phyloP scores from a whole-genome alignment of 2,329 filamentous ascomycete genomes.

The Knufia petricola region DNA sequence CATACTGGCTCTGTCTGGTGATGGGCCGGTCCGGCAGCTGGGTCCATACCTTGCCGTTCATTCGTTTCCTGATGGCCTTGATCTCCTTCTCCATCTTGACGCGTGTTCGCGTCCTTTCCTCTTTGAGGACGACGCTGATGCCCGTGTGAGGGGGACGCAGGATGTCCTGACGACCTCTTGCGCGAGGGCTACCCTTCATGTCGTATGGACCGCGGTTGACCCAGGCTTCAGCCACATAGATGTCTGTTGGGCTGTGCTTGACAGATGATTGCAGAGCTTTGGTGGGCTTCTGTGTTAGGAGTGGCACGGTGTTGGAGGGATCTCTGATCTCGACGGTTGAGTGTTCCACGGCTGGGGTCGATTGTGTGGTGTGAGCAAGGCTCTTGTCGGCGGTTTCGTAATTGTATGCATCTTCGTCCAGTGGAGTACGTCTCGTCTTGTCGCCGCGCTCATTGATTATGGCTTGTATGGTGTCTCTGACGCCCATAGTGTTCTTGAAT shows the following conservation, averaged over 20 bases:
- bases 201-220: slow-evolving; percentile 65
- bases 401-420: background rate
- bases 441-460: slow-evolving; percentile 9
- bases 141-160: slow-evolving; percentile 65
- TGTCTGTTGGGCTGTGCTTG: slow-evolving; percentile 61
- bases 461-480: background rate
- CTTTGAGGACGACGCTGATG: slow-evolving; percentile 75
- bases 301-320: slow-evolving; percentile 17
- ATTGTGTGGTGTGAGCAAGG: slow-evolving; percentile 6
- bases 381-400: background rate
- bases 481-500: slow-evolving; percentile 3
- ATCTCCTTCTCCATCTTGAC: slow-evolving; percentile 67
- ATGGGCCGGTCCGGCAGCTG: slow-evolving; percentile 80
- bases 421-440: background rate
- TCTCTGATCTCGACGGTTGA: slow-evolving; percentile 10
- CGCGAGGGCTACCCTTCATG: slow-evolving; percentile 58
- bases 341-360: background rate
- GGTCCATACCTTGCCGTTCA: slow-evolving; percentile 66
- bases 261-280: slow-evolving; percentile 65
- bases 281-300: slow-evolving; percentile 29
- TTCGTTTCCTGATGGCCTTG: slow-evolving; percentile 64
- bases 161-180: slow-evolving; percentile 59
- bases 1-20: slow-evolving; percentile 76
- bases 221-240: slow-evolving; percentile 92
- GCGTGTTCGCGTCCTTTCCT: slow-evolving; percentile 81